Evolutionary conservation across 2,329 filamentous ascomycete species (phyloP), one percentile per base, ranked within the genome.

Genomic region (Ophiostoma sp.): DNA sequence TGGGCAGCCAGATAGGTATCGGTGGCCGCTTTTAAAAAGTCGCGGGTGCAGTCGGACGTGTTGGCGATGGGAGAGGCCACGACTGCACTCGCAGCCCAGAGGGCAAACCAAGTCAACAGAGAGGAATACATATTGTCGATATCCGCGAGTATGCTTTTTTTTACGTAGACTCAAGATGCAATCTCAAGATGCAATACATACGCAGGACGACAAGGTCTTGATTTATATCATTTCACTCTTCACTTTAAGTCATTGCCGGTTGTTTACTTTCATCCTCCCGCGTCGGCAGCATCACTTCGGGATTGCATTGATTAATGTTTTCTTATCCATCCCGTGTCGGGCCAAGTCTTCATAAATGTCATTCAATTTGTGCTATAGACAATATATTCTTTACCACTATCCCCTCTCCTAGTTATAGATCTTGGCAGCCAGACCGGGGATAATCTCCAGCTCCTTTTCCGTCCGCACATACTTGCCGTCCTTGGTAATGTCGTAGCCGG

Each of bases 361-460:
- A 25, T 59, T 28, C 31, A 45, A 48, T 48, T 25, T 42, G 45
- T 48, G 7, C 19, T n/a, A 39, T 15, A 6, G 4, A 42, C 9
- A 42, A 48, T 19, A 15, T 55, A 39, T 19, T 6, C 15, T 25
- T 48, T 19, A 15, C 7, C 19, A 45, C n/a, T 42, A 2, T 17
- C 31, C 55, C 22, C 28, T 25, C 19, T 0, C 19, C 28, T 73
- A 81, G 57, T 81, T 84, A 71, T 84, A 82, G 9, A 84, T 78
- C 71, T 79, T 79, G 42, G 82, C 83, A 45, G 81, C 75, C 72
- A 84, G 74, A 0, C 83, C 83, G 4, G 82, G 83, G 31, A 84
- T 69, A 22, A 84, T 83, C 77, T 84, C 81, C 48, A 83, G 74
- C 64, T 83, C 82, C 76, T 83, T 82, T 66, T 79, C 74, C 19